These are phyloP conservation scores for Kwoniella shivajii DNA, from an alignment of 1,284 basidiomycete species.

Conservation along the genomic window DNA sequence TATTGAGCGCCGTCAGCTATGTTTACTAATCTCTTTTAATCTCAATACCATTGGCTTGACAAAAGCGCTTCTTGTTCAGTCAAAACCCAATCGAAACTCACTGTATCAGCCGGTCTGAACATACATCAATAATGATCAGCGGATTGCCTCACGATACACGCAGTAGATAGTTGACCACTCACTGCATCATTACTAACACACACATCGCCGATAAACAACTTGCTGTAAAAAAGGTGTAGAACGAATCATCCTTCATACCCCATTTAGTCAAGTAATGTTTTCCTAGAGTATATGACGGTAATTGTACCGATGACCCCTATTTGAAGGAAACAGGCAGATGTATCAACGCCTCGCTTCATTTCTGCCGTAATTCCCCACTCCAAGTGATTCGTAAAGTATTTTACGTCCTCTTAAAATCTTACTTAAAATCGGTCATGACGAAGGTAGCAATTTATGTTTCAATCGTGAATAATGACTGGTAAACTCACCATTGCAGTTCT, in stretches of 20 bases:
- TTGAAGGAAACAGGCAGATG: not conserved
- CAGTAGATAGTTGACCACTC: slow-evolving; percentile 35
- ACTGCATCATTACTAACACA: slow-evolving; percentile 92
- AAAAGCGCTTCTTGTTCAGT: not conserved
- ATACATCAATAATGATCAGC: not conserved
- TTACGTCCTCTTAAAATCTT: no score
- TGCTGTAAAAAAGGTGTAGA: slow-evolving; percentile 85
- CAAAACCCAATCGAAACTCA: slow-evolving; percentile 8
- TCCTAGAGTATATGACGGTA: slow-evolving; percentile 92
- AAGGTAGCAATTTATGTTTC: not conserved
- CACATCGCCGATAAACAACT: slow-evolving; percentile 87
- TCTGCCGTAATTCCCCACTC: no score
- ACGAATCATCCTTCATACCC: slow-evolving; percentile 70
- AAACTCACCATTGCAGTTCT: slow-evolving; percentile 85
- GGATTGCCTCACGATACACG: not conserved
- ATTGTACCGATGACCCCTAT: slow-evolving; percentile 71
- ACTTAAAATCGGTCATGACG: no score
- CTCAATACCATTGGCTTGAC: slow-evolving; percentile 7
- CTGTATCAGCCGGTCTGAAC: slow-evolving; percentile 41
- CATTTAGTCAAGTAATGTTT: slow-evolving; percentile 70
- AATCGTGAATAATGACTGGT: not conserved
- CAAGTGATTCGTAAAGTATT: no score
- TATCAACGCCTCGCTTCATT: no score
- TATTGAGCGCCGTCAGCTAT: not conserved
- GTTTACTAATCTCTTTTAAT: no score